Base-by-base conservation (phyloP, 2,329 filamentous ascomycete genomes). In the Fusarium oligoseptatum region DNA sequence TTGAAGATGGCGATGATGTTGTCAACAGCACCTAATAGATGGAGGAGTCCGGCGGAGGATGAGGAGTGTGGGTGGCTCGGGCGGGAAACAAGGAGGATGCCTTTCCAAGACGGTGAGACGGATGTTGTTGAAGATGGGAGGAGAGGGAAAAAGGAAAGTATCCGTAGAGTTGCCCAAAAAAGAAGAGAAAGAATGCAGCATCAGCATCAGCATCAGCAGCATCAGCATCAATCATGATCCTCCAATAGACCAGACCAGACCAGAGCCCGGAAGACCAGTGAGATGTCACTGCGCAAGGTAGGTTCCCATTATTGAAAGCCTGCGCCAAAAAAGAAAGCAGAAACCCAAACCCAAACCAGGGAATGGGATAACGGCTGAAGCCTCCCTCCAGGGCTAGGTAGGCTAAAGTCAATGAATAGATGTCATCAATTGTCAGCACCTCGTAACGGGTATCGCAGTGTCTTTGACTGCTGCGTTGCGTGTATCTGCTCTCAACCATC, bases 231-330 rank as follows among this genome's bases (percentile, higher is more conserved):
- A 63, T 74, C 71, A 70, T 66, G 48, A 32, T 52, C 27, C 48
- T 52, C 48, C 48, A 52, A 52, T 52, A n/a, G 48, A 52, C 27
- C 27, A 52, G 24, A 52, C 17, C 43, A 24, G 43, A 14, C 24
- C 48, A 24, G 45, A 52, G 48, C 48, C 15, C 8, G 45, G 14
- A 52, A 11, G 36, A 36, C 63, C 60, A 71, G 36, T 34, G 34
- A 72, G 45, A 75, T 74, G 72, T 74, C 72, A 74, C 69, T 55
- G 62, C 63, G 48, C 72, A 74, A 68, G 72, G 71, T 61, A 52
- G 48, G 48, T 52, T 52, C 48, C 22, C 15, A 29, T 52, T 69
- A 63, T 72, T 64, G 61, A 57, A 37, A 69, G 22, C 61, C 41
- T 63, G 65, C 48, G 58, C 45, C 69, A 43, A 63, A 70, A 72